Conservation (phyloP, 768 basidiomycete genomes). For the Leccinum broughii region DNA sequence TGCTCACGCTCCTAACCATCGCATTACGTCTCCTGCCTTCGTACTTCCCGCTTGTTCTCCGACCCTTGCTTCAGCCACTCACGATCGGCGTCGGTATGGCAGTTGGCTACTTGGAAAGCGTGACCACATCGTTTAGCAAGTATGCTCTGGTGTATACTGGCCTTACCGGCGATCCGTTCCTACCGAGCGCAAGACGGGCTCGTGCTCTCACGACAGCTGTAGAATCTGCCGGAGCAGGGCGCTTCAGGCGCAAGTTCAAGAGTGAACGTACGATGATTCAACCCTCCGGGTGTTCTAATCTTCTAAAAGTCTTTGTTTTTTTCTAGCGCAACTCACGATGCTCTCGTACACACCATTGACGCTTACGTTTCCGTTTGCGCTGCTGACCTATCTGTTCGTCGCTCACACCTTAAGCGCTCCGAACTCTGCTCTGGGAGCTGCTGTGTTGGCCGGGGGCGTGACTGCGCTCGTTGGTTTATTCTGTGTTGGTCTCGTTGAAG, state of each 20-base stretch:
- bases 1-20: constrained; percentile 50
- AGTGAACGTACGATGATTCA: constrained; percentile 52
- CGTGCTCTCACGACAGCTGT: constrained; percentile 56
- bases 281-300: neutral
- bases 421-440: constrained; percentile 70
- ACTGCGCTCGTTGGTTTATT: constrained; percentile 83
- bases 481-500: constrained; percentile 78
- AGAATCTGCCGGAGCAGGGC: constrained; percentile 44
- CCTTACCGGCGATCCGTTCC: constrained; percentile 72
- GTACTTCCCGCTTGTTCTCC: constrained; percentile 47
- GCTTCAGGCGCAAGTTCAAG: constrained; percentile 49
- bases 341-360: constrained; percentile 73
- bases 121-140: constrained; percentile 55
- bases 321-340: constrained; percentile 62
- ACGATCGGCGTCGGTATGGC: constrained; percentile 38
- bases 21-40: constrained; percentile 56
- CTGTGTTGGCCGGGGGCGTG: constrained; percentile 73
- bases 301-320: constrained; percentile 2
- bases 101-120: constrained; percentile 44
- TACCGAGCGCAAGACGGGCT: constrained; percentile 55
- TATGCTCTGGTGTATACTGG: constrained; percentile 75
- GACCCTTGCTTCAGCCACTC: constrained; percentile 44
- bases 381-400: constrained; percentile 86
- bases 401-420: constrained; percentile 75
- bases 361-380: constrained; percentile 77